A percentile compares a stretch with the other conserved stretches of the same genome.
These are phyloP conservation scores for Erodium chrysanthum DNA, from an alignment of 441 rosid genomes.

Conservation along the genomic window DNA sequence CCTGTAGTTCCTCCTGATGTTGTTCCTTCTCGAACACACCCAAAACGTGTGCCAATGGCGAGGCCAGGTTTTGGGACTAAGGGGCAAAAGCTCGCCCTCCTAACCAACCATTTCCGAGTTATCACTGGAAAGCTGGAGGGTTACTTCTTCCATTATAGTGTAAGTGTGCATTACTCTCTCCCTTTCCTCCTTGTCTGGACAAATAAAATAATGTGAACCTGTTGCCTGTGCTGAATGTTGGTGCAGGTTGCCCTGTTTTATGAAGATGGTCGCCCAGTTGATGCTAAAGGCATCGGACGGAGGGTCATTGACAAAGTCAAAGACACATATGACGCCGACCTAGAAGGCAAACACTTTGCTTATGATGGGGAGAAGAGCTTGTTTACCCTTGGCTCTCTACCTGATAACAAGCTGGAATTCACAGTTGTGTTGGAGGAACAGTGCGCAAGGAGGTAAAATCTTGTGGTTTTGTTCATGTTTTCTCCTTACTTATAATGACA, in stretches of 20 bases:
- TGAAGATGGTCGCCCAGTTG: slow-evolving; percentile 51
- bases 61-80: slow-evolving; percentile 32
- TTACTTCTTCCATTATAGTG: slow-evolving; percentile 44
- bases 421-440: slow-evolving; percentile 48
- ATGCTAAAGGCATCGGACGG: slow-evolving; percentile 41
- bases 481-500: not conserved
- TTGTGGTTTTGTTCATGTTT: slow-evolving; percentile 13
- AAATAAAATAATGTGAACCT: not conserved
- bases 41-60: slow-evolving; percentile 35
- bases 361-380: slow-evolving; percentile 57
- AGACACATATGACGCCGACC: slow-evolving; percentile 34
- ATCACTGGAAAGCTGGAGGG: slow-evolving; percentile 26
- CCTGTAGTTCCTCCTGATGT: slow-evolving; percentile 28
- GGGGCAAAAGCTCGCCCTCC: slow-evolving; percentile 33
- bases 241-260: slow-evolving; percentile 38
- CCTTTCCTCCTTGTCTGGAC: not conserved
- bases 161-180: slow-evolving; percentile 18
- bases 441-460: slow-evolving; percentile 14
- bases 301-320: slow-evolving; percentile 40
- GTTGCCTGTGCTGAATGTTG: not conserved
- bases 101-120: slow-evolving; percentile 49
- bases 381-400: slow-evolving; percentile 47
- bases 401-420: slow-evolving; percentile 45
- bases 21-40: slow-evolving; percentile 21
- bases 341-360: slow-evolving; percentile 43